Evolutionary conservation across 495 filamentous ascomycete genomes (phyloP).

Genomic region (Hypomontagnella monticulosa): DNA sequence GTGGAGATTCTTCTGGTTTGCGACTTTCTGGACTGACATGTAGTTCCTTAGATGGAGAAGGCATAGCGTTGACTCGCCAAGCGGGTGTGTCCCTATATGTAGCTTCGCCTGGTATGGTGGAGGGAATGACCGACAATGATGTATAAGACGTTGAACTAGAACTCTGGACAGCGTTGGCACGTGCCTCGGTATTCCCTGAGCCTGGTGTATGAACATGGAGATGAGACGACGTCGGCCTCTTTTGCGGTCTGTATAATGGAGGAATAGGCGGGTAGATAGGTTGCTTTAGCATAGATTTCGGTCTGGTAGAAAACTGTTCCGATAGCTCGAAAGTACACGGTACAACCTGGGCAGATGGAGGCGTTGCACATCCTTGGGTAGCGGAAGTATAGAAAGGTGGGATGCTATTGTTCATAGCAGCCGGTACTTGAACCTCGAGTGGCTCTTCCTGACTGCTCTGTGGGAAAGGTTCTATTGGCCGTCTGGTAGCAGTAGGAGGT

Average conservation of each 20-base stretch:
- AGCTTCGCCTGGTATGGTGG: slow-evolving; percentile 26
- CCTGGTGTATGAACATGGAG: background rate
- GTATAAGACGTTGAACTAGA: slow-evolving; percentile 21
- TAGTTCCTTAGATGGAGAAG: slow-evolving; percentile 2
- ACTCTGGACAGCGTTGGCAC: slow-evolving; percentile 9
- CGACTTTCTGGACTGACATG: background rate
- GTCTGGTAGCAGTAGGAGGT: background rate
- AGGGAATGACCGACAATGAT: slow-evolving; percentile 43
- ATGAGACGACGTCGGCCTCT: slow-evolving; percentile 3
- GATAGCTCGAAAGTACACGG: slow-evolving; percentile 47
- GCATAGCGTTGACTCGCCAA: background rate
- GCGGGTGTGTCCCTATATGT: background rate
- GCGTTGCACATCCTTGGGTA: slow-evolving; percentile 39
- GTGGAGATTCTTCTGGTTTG: slow-evolving; percentile 1
- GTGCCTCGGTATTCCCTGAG: background rate
- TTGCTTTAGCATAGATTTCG: slow-evolving; percentile 12
- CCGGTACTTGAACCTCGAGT: slow-evolving; percentile 64
- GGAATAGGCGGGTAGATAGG: slow-evolving; percentile 18
- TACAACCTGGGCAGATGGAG: slow-evolving; percentile 56
- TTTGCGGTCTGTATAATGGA: slow-evolving; percentile 32
- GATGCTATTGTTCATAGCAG: slow-evolving; percentile 52
- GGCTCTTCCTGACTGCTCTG: slow-evolving; percentile 53
- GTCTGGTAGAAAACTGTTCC: slow-evolving; percentile 1
- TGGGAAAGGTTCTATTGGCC: slow-evolving; percentile 30
- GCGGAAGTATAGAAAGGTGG: slow-evolving; percentile 35